Percentiles rank a stretch among this genome's conserved stretches.
phyloP scores from a whole-genome alignment of 164 flowering plant species.

The Magnolia kwangsiensis region DNA sequence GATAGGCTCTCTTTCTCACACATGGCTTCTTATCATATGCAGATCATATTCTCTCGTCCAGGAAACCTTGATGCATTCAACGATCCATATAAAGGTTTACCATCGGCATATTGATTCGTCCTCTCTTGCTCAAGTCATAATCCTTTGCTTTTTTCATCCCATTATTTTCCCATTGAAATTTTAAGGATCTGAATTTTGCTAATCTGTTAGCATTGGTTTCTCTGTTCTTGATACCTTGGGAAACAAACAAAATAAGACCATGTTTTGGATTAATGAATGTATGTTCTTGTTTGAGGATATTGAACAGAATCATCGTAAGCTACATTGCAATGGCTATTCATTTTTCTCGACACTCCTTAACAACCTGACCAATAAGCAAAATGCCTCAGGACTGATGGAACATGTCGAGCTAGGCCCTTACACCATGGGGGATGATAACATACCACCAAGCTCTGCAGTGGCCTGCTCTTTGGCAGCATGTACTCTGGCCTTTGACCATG shows the following conservation, averaged over 20 bases:
- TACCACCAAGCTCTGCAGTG: too few relatives aligned
- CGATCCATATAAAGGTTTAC: conserved; percentile 45
- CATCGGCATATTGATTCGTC: conserved; percentile 26
- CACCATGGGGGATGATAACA: too few relatives aligned
- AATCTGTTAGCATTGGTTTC: neutral
- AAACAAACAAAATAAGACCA: neutral
- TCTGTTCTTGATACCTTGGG: neutral
- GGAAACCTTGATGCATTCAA: conserved; percentile 53
- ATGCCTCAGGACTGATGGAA: too few relatives aligned
- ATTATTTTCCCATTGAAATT: conserved; percentile 1
- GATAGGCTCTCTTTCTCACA: neutral
- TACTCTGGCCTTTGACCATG: too few relatives aligned
- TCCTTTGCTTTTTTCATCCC: neutral
- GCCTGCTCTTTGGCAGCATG: too few relatives aligned
- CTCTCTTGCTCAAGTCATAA: neutral
- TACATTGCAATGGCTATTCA: neutral
- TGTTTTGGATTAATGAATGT: neutral
- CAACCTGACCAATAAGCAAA: neutral
- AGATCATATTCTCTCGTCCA: conserved; percentile 83
- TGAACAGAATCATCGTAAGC: neutral
- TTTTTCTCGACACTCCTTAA: neutral
- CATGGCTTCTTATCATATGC: conserved; percentile 4
- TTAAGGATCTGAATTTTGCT: neutral
- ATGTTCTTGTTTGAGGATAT: neutral
- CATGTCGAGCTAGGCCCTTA: too few relatives aligned